Conservation (phyloP, 2,329 filamentous ascomycete species). For the Stemphylium vesicarium region DNA sequence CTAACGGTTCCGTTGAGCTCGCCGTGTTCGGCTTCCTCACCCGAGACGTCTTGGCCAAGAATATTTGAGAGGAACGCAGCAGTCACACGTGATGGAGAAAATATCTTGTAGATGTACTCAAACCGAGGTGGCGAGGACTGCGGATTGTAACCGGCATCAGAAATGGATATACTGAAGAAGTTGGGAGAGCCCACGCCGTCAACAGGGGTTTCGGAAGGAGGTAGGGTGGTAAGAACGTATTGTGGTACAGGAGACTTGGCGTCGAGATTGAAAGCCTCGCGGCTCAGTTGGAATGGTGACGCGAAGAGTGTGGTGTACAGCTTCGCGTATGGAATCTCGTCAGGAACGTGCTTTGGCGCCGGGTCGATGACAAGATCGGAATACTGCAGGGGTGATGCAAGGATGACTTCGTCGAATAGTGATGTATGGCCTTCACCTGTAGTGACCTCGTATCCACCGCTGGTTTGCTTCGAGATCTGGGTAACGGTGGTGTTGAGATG, state of each 20-base stretch:
- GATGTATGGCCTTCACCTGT: constrained; percentile 20
- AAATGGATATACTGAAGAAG: constrained; percentile 85
- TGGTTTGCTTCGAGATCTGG: constrained; percentile 56
- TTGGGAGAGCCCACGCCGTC: constrained; percentile 67
- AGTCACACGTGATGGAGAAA: constrained; percentile 61
- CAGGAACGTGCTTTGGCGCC: constrained; percentile 62
- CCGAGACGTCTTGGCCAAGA: constrained; percentile 50
- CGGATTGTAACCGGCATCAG: constrained; percentile 69
- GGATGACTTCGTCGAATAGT: constrained; percentile 77
- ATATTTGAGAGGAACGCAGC: constrained; percentile 57
- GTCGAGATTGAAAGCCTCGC: constrained; percentile 73
- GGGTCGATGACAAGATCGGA: constrained; percentile 66
- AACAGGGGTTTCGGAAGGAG: constrained; percentile 60
- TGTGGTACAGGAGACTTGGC: constrained; percentile 67
- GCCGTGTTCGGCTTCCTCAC: constrained; percentile 34
- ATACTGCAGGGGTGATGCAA: constrained; percentile 85
- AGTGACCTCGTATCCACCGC: constrained; percentile 54
- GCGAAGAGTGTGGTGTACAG: constrained; percentile 91
- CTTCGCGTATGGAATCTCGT: constrained; percentile 81
- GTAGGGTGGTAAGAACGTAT: constrained; percentile 82
- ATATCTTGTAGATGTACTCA: constrained; percentile 72
- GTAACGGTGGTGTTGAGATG: constrained; percentile 72
- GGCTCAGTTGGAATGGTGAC: constrained; percentile 74
- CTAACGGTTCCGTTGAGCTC: constrained; percentile 42
- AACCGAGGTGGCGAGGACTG: constrained; percentile 29